A percentile compares a stretch with the other conserved stretches of the same genome.
These are phyloP conservation scores for Stromatinia cepivora DNA, from an alignment of 2,329 filamentous ascomycete genomes.

Conservation along the genomic window DNA sequence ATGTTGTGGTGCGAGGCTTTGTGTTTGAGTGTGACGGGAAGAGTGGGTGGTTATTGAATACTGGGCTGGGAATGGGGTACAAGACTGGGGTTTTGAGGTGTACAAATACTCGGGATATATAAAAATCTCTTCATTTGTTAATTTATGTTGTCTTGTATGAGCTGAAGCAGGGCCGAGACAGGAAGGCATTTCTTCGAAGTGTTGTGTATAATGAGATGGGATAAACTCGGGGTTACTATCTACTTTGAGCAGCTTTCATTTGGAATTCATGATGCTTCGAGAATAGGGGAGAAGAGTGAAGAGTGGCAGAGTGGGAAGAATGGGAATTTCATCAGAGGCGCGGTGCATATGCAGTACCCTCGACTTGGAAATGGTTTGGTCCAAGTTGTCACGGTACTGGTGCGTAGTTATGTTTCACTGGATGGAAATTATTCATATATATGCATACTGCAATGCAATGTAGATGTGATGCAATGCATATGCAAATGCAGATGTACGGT, in stretches of 20 bases:
- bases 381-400: constrained; percentile 2
- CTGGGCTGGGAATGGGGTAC: background rate
- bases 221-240: background rate
- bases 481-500: constrained; percentile 2
- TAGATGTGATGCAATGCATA: constrained; percentile 8
- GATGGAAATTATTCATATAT: background rate
- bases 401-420: background rate
- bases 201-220: background rate
- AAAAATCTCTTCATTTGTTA: background rate
- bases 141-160: constrained; percentile 9
- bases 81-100: background rate
- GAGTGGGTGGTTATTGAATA: background rate
- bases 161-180: constrained; percentile 12
- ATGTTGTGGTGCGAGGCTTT: constrained; percentile 9
- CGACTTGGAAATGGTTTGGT: background rate
- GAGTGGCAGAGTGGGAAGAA: background rate
- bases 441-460: constrained; percentile 9
- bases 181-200: too few relatives aligned
- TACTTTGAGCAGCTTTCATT: background rate
- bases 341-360: background rate
- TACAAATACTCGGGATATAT: constrained; percentile 15
- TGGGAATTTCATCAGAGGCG: constrained; percentile 2
- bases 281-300: background rate
- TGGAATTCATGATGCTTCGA: background rate
- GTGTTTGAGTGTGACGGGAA: constrained; percentile 6